Evolutionary conservation across 495 filamentous ascomycete species (phyloP), one percentile per base, ranked within the genome.

Genomic region (Xylaria bambusicola): DNA sequence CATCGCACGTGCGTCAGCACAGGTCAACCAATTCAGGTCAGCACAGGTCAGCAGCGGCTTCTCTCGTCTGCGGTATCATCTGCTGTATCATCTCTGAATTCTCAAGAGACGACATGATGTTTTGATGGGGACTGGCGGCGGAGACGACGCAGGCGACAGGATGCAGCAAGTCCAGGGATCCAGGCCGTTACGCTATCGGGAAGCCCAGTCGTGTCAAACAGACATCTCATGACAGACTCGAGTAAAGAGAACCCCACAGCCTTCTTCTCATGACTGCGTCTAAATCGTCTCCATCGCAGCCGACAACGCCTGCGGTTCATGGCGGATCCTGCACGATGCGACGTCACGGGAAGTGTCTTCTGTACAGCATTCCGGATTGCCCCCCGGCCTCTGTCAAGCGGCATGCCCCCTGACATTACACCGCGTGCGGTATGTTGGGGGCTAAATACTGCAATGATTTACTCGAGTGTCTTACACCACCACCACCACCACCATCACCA

Each of bases 311-410:
- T 53, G 50, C 52, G 31, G 40, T 36, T 24, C 10, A 54, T 44
- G 36, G 35, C 26, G 17, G 52, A 20, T 26, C 26, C 36, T 33
- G 26, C 24, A 31, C 26, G 36, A 7, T 15, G 36, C 36, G 36
- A 31, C 38, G 38, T 54, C 21, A 24, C 52, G 15, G 52, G 26
- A 29, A 24, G 40, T 31, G 38, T 54, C 52, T 54, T 54, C 36
- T n/a, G 38, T 54, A 33, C 52, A 54, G 52, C 17, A 38, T 53
- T 27, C 33, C 50, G 50, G 50, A 54, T 42, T 54, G 24, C 52
- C 38, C 40, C n/a, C 51, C 38, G 38, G 52, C 35, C 44, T 15
- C 7, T 54, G 5, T 21, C 5, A 17, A 54, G 38, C 26, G 52
- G 52, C 38, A n/a, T 26, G 15, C 33, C 38, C 52, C 38, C 52